A percentile compares a stretch with the other conserved stretches of the same genome.
phyloP scores from a whole-genome alignment of 495 filamentous ascomycete species.

The Symbiotaphrina buchneri region DNA sequence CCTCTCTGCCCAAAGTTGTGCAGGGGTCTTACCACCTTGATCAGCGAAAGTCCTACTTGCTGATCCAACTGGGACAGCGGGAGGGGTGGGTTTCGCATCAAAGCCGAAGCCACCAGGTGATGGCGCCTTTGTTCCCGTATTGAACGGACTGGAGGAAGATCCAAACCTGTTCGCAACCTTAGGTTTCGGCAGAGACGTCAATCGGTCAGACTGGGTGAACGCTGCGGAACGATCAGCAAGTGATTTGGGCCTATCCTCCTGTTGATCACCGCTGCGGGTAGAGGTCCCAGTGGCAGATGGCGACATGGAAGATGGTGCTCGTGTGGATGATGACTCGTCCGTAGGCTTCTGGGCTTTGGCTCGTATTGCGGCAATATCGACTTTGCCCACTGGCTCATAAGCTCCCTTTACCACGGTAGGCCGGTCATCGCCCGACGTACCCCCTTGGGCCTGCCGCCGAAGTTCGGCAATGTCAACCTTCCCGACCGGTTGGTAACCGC shows the following conservation, averaged over 20 bases:
- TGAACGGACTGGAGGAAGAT: slow-evolving; percentile 37
- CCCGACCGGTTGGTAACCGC: slow-evolving; percentile 87
- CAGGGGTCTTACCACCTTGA: slow-evolving; percentile 84
- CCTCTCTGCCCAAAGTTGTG: slow-evolving; percentile 92
- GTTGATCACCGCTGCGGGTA: slow-evolving; percentile 13
- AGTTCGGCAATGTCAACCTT: slow-evolving; percentile 91
- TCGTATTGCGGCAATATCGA: slow-evolving; percentile 84
- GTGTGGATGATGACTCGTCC: slow-evolving; percentile 14
- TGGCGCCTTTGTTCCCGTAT: slow-evolving; percentile 70
- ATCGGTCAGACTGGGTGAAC: slow-evolving; percentile 48
- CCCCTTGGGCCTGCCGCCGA: slow-evolving; percentile 49
- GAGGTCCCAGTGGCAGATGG: slow-evolving; percentile 18
- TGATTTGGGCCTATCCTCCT: slow-evolving; percentile 26
- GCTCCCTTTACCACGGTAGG: slow-evolving; percentile 70
- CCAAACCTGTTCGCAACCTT: slow-evolving; percentile 81
- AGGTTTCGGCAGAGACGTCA: slow-evolving; percentile 79
- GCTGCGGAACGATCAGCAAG: slow-evolving; percentile 44
- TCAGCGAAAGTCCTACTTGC: slow-evolving; percentile 88
- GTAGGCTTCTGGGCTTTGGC: slow-evolving; percentile 48
- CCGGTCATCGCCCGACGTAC: slow-evolving; percentile 37
- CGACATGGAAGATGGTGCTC: slow-evolving; percentile 7
- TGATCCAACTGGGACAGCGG: slow-evolving; percentile 39
- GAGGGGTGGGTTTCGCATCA: slow-evolving; percentile 23
- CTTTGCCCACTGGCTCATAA: slow-evolving; percentile 84
- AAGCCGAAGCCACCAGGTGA: slow-evolving; percentile 44